Evolutionary conservation across 768 basidiomycete genomes (phyloP), one percentile per base, ranked within the genome.

Genomic region (Collybia sp.): DNA sequence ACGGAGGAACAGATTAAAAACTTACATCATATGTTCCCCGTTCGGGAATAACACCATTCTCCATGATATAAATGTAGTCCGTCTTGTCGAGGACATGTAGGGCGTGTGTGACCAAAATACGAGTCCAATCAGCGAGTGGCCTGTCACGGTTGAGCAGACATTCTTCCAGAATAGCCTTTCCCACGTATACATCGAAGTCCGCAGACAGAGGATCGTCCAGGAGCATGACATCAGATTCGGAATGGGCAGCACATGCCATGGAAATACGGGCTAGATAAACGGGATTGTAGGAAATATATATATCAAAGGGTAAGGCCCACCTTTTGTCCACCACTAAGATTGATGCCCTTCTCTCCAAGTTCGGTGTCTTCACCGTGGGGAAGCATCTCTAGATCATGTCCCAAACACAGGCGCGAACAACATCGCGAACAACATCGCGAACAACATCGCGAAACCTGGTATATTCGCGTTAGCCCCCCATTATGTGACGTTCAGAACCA

Each of bases 141-240:
- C 81, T 76, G 16, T 59, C 58, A n/a, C n/a, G n/a, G n/a, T n/a
- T n/a, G n/a, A 78, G 61, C 4, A 88, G 58, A 53, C 84, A 85
- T 34, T 83, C 66, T 15, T 86, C 77, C 3, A 87, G 53, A 42
- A 87, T 76, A 25, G 71, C 70, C 51, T 81, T 80, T 9, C 84
- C 83, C 5, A 90, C 88, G 52, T 85, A 80, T 0, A 85, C 79
- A 51, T 91, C 88, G 8, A 91, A 82, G n/a, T n/a, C n/a, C 0
- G 88, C 88, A 30, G 82, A 80, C 30, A 92, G 74, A 12, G 89
- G 85, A 57, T 93, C 89, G 56, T 93, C 89, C 20, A 92, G 72
- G 12, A 92, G 74, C 35, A 88, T 79, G 44, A 92, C 74, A 47
- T 89, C 84, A 1, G 84, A 73, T 0, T 73, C 65, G 2, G 85